Conservation (phyloP, 1,284 basidiomycete genomes). For the Moniliophthora roreri region DNA sequence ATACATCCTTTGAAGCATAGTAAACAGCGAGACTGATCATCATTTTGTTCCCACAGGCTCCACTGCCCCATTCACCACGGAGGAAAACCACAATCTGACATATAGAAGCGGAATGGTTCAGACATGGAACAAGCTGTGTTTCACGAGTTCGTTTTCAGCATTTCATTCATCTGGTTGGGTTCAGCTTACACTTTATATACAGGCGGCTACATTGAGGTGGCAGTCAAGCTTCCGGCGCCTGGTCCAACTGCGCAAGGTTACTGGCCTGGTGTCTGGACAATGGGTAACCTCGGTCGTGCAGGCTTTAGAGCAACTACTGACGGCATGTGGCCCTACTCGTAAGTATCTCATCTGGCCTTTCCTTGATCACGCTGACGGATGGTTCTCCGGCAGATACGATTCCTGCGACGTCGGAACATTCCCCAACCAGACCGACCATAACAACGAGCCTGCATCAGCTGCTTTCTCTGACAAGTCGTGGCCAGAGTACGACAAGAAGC, state of each 20-base stretch:
- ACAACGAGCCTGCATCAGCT: constrained; percentile 52
- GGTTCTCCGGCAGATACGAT: constrained; percentile 50
- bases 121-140: constrained; percentile 88
- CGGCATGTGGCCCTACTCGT: constrained; percentile 70
- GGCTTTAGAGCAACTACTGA: constrained; percentile 82
- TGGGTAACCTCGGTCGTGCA: constrained; percentile 88
- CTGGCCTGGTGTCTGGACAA: constrained; percentile 80
- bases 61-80: constrained; percentile 41
- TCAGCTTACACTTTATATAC: constrained; percentile 30
- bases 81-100: constrained; percentile 58
- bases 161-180: constrained; percentile 16
- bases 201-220: constrained; percentile 66
- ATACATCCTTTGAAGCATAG: too few relatives aligned
- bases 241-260: constrained; percentile 34
- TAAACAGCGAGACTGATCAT: too few relatives aligned
- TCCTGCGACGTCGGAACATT: constrained; percentile 79
- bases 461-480: constrained; percentile 46
- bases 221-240: constrained; percentile 23
- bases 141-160: constrained; percentile 39
- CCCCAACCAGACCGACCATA: constrained; percentile 63
- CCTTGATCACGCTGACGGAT: constrained; percentile 13
- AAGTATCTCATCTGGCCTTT: not conserved
- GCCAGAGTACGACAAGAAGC: constrained; percentile 44
- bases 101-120: constrained; percentile 72
- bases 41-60: constrained; percentile 23